Base-by-base conservation (phyloP, 805 yeast genomes). In the Dipodascus albidus region DNA sequence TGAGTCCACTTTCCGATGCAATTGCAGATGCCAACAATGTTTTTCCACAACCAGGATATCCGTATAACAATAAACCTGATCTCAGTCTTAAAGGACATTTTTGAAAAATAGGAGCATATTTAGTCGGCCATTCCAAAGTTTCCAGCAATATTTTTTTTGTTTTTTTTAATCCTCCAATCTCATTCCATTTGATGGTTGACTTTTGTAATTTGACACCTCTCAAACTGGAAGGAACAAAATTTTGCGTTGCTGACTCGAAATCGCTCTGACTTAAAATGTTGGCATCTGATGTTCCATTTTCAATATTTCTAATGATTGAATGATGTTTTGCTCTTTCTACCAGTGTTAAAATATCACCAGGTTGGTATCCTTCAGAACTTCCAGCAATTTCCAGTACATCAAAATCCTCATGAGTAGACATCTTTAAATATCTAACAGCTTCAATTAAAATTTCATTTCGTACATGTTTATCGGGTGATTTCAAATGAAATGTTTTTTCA, bases 11-110 rank as follows among this genome's bases (percentile, higher is more conserved):
- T 64, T 90, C 93, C 1, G 88, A 83, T 1, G 96, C 95, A 51
- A 91, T 86, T 0, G 97, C 96, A 54, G 93, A 85, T 0, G 98
- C 98, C 42, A 91, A 68, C 57, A 90, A 73, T 0, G 98, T 91
- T 67, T 91, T 91, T 49, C 99, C 99, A 69, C 99, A 91, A 1
- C 99, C 99, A 0, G 99, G 98, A 64, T 87, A 91, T 0, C 99
- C 99, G 67, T 91, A 91, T 14, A 91, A 75, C 51, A 91, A 70
- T 22, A 91, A 80, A 51, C 99, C 99, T 0, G 96, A 87, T 61
- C 98, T 76, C 52, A 91, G 73, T 53, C 98, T 71, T 52, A 91
- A 71, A 0, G 98, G 96, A 62, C 96, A 87, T 57, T 80, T 81
- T 17, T 83, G 82, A 68, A 93, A 91, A n/a, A 91, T 87, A 3